Evolutionary conservation across 2,329 filamentous ascomycete genomes (phyloP).

Genomic region (Cercospora beticola): DNA sequence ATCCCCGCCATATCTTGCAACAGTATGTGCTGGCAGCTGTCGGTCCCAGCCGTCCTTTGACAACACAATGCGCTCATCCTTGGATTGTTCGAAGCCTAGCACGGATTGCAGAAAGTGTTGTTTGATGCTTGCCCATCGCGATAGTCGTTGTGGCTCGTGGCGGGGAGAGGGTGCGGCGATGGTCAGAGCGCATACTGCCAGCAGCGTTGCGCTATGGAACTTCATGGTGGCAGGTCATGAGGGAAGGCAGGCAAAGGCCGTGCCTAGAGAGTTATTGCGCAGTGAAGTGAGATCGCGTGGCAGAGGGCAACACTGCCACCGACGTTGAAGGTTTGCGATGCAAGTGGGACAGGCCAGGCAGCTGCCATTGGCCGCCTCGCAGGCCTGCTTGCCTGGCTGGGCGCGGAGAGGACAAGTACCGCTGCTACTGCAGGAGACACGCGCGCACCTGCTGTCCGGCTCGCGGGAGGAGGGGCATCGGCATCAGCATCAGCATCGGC

Average conservation of each 20-base stretch:
- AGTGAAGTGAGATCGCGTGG: neutral
- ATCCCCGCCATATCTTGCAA: conserved; percentile 66
- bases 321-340: neutral
- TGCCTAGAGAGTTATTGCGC: neutral
- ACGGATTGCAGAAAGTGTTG: conserved; percentile 19
- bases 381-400: neutral
- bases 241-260: neutral
- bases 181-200: conserved; percentile 18
- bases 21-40: conserved; percentile 27
- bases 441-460: neutral
- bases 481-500: no score
- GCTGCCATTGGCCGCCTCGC: neutral
- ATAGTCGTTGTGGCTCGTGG: conserved; percentile 2
- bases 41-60: neutral
- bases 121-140: conserved; percentile 22
- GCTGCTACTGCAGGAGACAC: neutral
- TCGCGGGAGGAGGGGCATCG: neutral
- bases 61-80: conserved; percentile 5
- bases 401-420: neutral
- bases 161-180: conserved; percentile 20
- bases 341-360: neutral
- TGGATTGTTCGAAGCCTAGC: conserved; percentile 13
- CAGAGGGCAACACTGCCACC: neutral
- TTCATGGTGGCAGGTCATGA: conserved; percentile 14
- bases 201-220: conserved; percentile 13